Conservation (phyloP, 306 rosid genomes). For the Casuarina equisetifolia region DNA sequence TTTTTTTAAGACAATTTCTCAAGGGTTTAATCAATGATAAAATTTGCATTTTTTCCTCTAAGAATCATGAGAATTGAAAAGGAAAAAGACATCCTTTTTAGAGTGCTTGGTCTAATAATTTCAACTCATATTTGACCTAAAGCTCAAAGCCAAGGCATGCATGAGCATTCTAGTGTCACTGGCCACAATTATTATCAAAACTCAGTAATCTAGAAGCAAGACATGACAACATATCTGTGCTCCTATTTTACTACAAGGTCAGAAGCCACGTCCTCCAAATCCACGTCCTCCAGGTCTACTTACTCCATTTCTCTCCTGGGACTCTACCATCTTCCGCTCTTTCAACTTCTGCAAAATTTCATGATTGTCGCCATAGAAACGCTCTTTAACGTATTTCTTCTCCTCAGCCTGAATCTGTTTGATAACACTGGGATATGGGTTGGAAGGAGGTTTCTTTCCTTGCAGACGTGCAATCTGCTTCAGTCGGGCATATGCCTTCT, state of each 20-base stretch:
- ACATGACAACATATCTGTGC: conserved; percentile 10
- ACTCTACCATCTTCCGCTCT: conserved; percentile 38
- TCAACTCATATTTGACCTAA: conserved; percentile 1
- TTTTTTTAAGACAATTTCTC: background rate
- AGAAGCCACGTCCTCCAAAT: conserved; percentile 31
- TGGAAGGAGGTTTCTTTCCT: conserved; percentile 81
- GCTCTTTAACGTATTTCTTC: conserved; percentile 66
- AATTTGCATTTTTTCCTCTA: background rate
- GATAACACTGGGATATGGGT: conserved; percentile 76
- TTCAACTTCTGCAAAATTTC: conserved; percentile 56
- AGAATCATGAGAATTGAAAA: background rate
- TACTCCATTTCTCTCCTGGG: conserved; percentile 20
- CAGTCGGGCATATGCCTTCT: conserved; percentile 66
- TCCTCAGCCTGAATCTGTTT: conserved; percentile 79
- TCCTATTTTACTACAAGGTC: conserved; percentile 1
- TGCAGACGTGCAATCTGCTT: conserved; percentile 69
- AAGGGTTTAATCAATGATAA: background rate
- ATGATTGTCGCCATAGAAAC: conserved; percentile 64
- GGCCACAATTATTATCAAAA: conserved; percentile 16
- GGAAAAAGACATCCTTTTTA: conserved; percentile 3
- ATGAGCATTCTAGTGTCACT: conserved; percentile 1
- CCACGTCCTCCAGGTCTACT: background rate
- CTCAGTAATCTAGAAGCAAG: conserved; percentile 10
- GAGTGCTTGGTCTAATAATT: conserved; percentile 8
- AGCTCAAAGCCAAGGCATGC: background rate